Base-by-base conservation (phyloP, 2,329 filamentous ascomycete species). In the Pseudogymnoascus sp. region DNA sequence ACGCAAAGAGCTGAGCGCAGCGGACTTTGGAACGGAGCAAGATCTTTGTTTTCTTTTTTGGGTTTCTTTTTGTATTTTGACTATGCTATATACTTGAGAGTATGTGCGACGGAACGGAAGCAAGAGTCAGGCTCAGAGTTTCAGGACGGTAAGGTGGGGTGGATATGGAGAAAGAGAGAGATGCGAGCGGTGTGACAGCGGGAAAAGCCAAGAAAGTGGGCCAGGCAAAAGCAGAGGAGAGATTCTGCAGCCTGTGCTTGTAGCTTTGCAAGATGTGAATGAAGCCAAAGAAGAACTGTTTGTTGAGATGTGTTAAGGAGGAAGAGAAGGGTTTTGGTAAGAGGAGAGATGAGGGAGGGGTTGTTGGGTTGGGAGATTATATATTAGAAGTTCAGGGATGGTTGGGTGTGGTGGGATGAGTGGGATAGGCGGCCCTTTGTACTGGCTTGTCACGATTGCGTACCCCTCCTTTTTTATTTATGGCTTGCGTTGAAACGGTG, bases 21-120 rank as follows among this genome's bases (percentile, higher is more conserved):
- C 70, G 71, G 70, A 72, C 69, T 72, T 69, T 69, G 67, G 61
- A 71, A 67, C 71, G 64, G 62, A 68, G 67, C 67, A 67, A 69
- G 66, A 68, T 69, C 68, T 29, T 68, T 42, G 45, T 51, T 51
- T 51, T 51, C 45, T 51, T 51, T 42, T 29, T 51, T 11, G 14
- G 42, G 23, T 47, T 51, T 51, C 14, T 78, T 78, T 75, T 80
- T 74, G 77, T 79, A 73, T 79, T 78, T 80, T 80, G 75, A 77
- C 76, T 80, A 80, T 75, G 75, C 77, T 79, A 73, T 64, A 61
- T 62, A 51, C 39, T 77, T 76, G 45, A 51, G 45, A 51, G 72
- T 79, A 79, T 74, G 76, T 75, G 71, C 69, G 64, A 66, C 67
- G 73, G 65, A 65, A 67, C 64, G 66, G 67, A 63, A 64, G 65